A percentile compares a stretch with the other conserved stretches of the same genome.
Conservation (phyloP, 805 yeast species). For the Candida loeiensis region DNA sequence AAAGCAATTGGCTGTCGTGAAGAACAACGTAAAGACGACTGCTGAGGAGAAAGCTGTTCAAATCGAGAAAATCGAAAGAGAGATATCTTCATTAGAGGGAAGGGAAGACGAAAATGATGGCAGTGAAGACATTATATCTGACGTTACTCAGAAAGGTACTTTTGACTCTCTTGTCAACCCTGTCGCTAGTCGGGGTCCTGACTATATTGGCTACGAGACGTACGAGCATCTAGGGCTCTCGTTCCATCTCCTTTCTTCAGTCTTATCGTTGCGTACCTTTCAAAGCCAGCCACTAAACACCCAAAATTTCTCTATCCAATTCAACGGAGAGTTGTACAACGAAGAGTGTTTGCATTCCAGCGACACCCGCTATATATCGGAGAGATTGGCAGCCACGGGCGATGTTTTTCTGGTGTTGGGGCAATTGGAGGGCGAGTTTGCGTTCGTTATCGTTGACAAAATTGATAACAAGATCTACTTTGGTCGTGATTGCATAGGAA, state of each 20-base stretch:
- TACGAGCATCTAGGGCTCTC: slow-evolving; percentile 8
- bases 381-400: slow-evolving; percentile 24
- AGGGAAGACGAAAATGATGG: neutral
- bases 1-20: slow-evolving; percentile 19
- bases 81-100: neutral
- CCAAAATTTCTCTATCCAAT: slow-evolving; percentile 51
- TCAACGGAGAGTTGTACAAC: slow-evolving; percentile 89
- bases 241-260: slow-evolving; percentile 57
- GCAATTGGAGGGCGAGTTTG: slow-evolving; percentile 76
- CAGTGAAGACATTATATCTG: no score
- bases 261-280: slow-evolving; percentile 80
- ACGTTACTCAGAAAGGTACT: no score
- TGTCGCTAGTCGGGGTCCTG: slow-evolving; percentile 54
- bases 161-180: neutral
- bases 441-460: slow-evolving; percentile 55
- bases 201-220: slow-evolving; percentile 32
- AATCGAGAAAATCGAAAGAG: slow-evolving; percentile 7
- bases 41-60: slow-evolving; percentile 12
- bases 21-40: slow-evolving; percentile 26
- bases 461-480: slow-evolving; percentile 48
- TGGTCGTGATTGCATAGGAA: slow-evolving; percentile 83
- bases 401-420: slow-evolving; percentile 43
- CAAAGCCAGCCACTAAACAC: slow-evolving; percentile 63
- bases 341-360: slow-evolving; percentile 47
- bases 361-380: slow-evolving; percentile 59